Evolutionary conservation across 495 filamentous ascomycete genomes (phyloP).

Genomic region (Cryomyces antarcticus): DNA sequence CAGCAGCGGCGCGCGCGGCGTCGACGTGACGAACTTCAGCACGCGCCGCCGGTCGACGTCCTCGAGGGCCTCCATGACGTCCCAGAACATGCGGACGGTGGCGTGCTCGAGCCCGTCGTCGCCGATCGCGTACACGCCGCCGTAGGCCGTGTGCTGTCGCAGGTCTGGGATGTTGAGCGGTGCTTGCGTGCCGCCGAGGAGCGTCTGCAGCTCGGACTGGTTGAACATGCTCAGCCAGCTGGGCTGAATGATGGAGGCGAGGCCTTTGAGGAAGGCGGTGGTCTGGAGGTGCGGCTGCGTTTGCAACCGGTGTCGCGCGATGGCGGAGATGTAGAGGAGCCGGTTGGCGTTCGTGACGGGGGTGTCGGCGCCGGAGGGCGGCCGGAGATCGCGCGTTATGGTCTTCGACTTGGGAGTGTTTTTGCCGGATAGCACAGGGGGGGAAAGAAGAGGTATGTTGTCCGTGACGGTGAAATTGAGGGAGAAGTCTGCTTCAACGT

Average conservation of each 20-base stretch:
- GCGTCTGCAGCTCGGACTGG: conserved; percentile 76
- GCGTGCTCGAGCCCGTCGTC: conserved; percentile 74
- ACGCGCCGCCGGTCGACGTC: conserved; percentile 67
- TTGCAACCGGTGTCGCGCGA: conserved; percentile 69
- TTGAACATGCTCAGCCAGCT: conserved; percentile 98
- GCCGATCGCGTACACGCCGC: conserved; percentile 70
- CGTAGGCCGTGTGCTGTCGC: conserved; percentile 67
- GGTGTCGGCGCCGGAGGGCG: conserved; percentile 51
- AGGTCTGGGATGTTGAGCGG: conserved; percentile 80
- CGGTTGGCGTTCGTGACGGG: conserved; percentile 82
- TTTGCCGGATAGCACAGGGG: conserved; percentile 6
- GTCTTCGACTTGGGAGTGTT: conserved; percentile 24
- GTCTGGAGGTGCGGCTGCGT: conserved; percentile 61
- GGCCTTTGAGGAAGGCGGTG: conserved; percentile 64
- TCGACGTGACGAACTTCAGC: conserved; percentile 88
- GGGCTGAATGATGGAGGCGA: conserved; percentile 75
- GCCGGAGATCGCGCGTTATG: conserved; percentile 46
- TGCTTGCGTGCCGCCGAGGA: conserved; percentile 68
- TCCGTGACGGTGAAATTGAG: conserved; percentile 86
- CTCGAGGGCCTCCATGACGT: conserved; percentile 55
- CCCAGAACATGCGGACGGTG: conserved; percentile 74
- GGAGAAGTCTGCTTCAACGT: conserved; percentile 52
- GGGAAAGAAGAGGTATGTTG: conserved; percentile 33
- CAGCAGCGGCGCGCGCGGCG: conserved; percentile 74
- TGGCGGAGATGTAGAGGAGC: conserved; percentile 80